A percentile compares a stretch with the other conserved stretches of the same genome.
Conservation (phyloP, 1,284 basidiomycete species). For the Xerocomus minutiporus region DNA sequence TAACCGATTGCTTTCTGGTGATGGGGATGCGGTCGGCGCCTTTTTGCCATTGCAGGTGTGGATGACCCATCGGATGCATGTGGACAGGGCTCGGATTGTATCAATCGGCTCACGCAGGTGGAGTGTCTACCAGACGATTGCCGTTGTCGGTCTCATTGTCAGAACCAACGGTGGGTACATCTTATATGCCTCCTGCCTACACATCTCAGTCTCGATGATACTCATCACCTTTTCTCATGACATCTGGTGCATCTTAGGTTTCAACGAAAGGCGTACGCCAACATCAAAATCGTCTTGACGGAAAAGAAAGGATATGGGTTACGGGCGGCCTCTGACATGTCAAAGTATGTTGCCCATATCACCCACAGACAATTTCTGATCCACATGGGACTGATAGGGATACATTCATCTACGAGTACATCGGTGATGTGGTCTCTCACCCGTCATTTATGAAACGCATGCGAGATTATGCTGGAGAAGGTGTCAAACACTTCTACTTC, state of each 20-base stretch:
- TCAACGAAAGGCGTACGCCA: conserved; percentile 79
- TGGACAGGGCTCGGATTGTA: conserved; percentile 88
- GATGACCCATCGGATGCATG: conserved; percentile 70
- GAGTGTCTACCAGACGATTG: conserved; percentile 91
- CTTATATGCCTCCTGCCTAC: conserved; percentile 9
- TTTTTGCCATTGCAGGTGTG: conserved; percentile 39
- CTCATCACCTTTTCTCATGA: conserved; percentile 5
- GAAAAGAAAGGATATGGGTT: conserved; percentile 96
- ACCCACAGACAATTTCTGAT: conserved; percentile 5
- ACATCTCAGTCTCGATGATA: background rate
- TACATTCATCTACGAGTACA: conserved; percentile 94
- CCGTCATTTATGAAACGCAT: conserved; percentile 89
- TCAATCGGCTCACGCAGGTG: conserved; percentile 96
- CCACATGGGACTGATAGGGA: conserved; percentile 52
- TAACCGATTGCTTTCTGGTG: conserved; percentile 16
- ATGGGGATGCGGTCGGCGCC: conserved; percentile 18
- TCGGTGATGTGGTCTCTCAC: conserved; percentile 93
- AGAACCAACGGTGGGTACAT: conserved; percentile 81
- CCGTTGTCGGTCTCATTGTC: conserved; percentile 76
- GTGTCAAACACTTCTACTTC: conserved; percentile 97
- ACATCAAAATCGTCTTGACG: conserved; percentile 88
- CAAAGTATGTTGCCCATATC: conserved; percentile 56
- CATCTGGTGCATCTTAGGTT: conserved; percentile 53
- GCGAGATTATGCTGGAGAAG: conserved; percentile 89
- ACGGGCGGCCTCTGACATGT: conserved; percentile 68